Evolutionary conservation across 1,139 yeast species (phyloP), one percentile per base, ranked within the genome.

Genomic region (Geotrichum citri-aurantii): DNA sequence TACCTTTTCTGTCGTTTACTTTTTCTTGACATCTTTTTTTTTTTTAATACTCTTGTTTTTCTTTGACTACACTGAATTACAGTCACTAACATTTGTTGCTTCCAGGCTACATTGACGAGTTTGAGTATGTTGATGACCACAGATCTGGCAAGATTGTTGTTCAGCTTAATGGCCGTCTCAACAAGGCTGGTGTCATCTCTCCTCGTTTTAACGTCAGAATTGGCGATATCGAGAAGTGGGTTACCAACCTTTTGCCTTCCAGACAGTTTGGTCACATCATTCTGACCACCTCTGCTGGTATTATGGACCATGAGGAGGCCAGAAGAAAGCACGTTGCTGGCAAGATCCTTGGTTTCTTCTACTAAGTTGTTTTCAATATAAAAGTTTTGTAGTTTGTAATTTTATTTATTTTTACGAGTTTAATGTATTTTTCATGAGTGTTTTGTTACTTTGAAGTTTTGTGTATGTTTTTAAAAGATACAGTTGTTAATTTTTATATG

Each of bases 241-340:
- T 96, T 71, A 96, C 85, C 78, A 91, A 90, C 85, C 86, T 92
- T 76, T 83, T 92, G 75, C 98, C 98, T 75, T 96, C 98, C 68
- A 90, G 98, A 86, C 98, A 92, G 81, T 92, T 92, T 74, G 98
- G 98, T 81, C 90, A 81, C 81, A 92, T 92, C 75, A 88, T 92
- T 77, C 85, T 92, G 75, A 92, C 99, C 78, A 93, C 99, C 71
- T 93, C 99, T 72, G 97, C 99, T 72, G 99, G 99, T 81, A 93
- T 93, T 73, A 91, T 93, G 97, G 98, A 93, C 83, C 99, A 93
- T 82, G 99, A 93, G 83, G 99, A 93, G 83, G 99, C 99, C 72
- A 92, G 97, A 86, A 89, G 98, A 86, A 93, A 93, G 88, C 98
- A 93, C 80, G 98, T 92, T 71, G 90, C 97, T 71, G 98, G 98